phyloP scores from a whole-genome alignment of 331 rosid species.

The Acacia concinna region DNA sequence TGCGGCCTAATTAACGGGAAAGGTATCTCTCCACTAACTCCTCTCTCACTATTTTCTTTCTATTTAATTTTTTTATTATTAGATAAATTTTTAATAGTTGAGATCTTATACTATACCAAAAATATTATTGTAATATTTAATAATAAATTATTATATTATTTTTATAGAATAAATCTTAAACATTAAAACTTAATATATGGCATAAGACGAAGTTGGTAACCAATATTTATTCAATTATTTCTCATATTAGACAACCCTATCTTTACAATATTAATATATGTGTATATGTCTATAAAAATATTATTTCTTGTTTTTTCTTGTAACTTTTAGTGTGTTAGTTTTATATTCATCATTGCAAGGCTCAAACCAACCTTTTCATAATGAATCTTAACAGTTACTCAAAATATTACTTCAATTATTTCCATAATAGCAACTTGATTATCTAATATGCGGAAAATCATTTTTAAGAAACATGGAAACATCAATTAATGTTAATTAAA shows the following conservation, averaged over 20 bases:
- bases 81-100: too few relatives aligned
- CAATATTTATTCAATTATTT: background rate
- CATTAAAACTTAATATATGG: too few relatives aligned
- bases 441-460: background rate
- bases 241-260: background rate
- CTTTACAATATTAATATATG: background rate
- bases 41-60: too few relatives aligned
- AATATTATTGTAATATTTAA: too few relatives aligned
- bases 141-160: too few relatives aligned
- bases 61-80: too few relatives aligned
- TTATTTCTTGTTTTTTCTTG: background rate
- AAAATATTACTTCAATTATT: constrained; percentile 25
- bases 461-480: background rate
- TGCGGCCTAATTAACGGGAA: background rate
- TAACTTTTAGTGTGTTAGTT: constrained; percentile 1
- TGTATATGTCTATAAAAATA: background rate
- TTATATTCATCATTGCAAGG: constrained; percentile 33
- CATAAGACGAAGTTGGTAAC: constrained; percentile 20
- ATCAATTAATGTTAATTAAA: background rate
- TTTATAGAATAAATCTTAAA: too few relatives aligned
- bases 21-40: too few relatives aligned
- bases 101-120: too few relatives aligned
- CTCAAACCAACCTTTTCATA: constrained; percentile 31
- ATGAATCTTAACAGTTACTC: constrained; percentile 41
- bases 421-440: background rate